phyloP scores from a whole-genome alignment of 225 moss, liverwort and hornwort genomes.

The Sphagnum contortum region DNA sequence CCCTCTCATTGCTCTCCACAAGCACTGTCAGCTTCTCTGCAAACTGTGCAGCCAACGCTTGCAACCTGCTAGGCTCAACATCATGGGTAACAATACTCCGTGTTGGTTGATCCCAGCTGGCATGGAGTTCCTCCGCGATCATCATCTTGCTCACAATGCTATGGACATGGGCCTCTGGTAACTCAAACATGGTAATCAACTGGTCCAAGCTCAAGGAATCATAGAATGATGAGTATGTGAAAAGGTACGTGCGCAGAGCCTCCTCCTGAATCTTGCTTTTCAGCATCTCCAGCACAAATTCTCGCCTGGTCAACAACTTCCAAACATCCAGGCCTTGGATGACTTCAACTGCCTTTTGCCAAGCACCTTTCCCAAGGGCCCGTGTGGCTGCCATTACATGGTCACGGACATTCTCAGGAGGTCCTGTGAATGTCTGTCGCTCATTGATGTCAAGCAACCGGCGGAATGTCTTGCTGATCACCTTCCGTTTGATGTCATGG shows the following conservation, averaged over 20 bases:
- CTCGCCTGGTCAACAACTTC: slow-evolving; percentile 70
- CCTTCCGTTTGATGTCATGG: slow-evolving; percentile 87
- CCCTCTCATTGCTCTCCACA: slow-evolving; percentile 94
- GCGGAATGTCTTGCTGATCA: slow-evolving; percentile 93
- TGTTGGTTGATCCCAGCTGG: slow-evolving; percentile 98
- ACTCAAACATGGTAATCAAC: slow-evolving; percentile 80
- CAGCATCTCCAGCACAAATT: slow-evolving; percentile 70
- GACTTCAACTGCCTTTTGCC: slow-evolving; percentile 84
- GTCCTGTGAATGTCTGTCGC: slow-evolving; percentile 92
- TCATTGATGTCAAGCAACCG: slow-evolving; percentile 89
- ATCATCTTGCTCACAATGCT: slow-evolving; percentile 99
- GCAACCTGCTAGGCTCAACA: slow-evolving; percentile 80
- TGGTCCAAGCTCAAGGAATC: slow-evolving; percentile 91
- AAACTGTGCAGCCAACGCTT: slow-evolving; percentile 75
- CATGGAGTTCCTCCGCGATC: slow-evolving; percentile 96
- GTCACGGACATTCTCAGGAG: slow-evolving; percentile 95
- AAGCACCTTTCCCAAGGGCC: slow-evolving; percentile 69
- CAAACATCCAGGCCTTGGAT: slow-evolving; percentile 80
- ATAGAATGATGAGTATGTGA: slow-evolving; percentile 82
- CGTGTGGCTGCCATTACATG: slow-evolving; percentile 96
- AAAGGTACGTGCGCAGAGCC: slow-evolving; percentile 81
- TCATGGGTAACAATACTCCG: slow-evolving; percentile 89
- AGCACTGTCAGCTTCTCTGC: slow-evolving; percentile 84
- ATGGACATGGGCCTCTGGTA: slow-evolving; percentile 82
- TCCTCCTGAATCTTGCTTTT: slow-evolving; percentile 90